phyloP scores from a whole-genome alignment of 306 rosid genomes.

The Vachellia collinsii region DNA sequence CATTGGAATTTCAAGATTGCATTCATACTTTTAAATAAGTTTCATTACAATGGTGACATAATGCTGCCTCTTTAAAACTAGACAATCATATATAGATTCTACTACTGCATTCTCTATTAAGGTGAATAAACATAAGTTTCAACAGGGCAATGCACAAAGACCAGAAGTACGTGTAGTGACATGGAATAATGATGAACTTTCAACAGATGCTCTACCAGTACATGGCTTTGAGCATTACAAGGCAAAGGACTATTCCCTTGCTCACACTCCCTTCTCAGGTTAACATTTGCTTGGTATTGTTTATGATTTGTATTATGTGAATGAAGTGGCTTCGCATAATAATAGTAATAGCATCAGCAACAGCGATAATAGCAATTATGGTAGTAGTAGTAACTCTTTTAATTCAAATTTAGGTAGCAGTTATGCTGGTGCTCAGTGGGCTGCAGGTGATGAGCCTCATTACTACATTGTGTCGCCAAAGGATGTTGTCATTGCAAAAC shows the following conservation, averaged over 20 bases:
- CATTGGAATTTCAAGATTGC: neutral
- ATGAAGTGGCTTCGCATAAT: slow-evolving; percentile 37
- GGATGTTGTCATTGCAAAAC: slow-evolving; percentile 87
- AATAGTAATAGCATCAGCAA: neutral
- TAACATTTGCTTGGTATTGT: slow-evolving; percentile 39
- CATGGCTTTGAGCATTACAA: slow-evolving; percentile 90
- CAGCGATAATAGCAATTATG: slow-evolving; percentile 9
- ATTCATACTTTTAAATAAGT: neutral
- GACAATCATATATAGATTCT: neutral
- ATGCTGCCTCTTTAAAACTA: neutral
- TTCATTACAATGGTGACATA: neutral
- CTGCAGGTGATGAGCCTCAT: slow-evolving; percentile 81
- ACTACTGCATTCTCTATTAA: slow-evolving; percentile 21
- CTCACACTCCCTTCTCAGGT: slow-evolving; percentile 90
- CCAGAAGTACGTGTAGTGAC: slow-evolving; percentile 84
- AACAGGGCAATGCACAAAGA: slow-evolving; percentile 89
- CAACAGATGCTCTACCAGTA: slow-evolving; percentile 83
- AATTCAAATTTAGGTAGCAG: slow-evolving; percentile 74
- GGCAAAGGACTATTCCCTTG: slow-evolving; percentile 91
- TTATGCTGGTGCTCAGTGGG: slow-evolving; percentile 91
- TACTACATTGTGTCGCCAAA: slow-evolving; percentile 84
- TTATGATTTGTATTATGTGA: slow-evolving; percentile 23
- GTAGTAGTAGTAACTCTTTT: slow-evolving; percentile 14
- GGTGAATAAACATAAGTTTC: slow-evolving; percentile 35
- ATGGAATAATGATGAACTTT: slow-evolving; percentile 85